A percentile compares a stretch with the other conserved stretches of the same genome.
These are phyloP conservation scores for Mycena vulgaris DNA, from an alignment of 768 basidiomycete genomes.

Conservation along the genomic window DNA sequence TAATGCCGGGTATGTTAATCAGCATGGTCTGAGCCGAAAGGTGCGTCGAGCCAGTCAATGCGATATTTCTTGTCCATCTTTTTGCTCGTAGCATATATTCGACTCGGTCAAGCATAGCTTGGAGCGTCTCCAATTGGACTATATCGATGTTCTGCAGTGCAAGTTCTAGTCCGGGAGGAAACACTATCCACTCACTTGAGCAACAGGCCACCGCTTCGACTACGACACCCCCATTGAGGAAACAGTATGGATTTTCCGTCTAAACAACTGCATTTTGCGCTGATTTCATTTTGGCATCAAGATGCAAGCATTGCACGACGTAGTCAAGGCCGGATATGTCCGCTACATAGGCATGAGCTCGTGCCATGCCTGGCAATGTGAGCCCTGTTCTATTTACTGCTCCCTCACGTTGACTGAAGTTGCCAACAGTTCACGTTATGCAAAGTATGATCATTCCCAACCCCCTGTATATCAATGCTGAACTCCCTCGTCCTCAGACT, in stretches of 20 bases:
- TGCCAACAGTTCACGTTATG: too few relatives aligned
- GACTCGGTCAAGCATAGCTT: constrained; percentile 74
- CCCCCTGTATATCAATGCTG: not conserved
- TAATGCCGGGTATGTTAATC: constrained; percentile 68
- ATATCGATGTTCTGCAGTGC: constrained; percentile 85
- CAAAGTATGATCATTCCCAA: constrained; percentile 59
- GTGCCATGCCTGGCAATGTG: constrained; percentile 71
- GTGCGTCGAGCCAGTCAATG: constrained; percentile 27
- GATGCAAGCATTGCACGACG: constrained; percentile 81
- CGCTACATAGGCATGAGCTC: constrained; percentile 74
- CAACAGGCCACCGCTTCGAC: constrained; percentile 69
- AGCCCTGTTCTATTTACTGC: constrained; percentile 32
- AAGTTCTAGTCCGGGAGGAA: constrained; percentile 47
- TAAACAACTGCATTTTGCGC: not conserved
- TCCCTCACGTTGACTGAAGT: too few relatives aligned
- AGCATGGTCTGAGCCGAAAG: constrained; percentile 64
- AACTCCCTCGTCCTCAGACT: constrained; percentile 55
- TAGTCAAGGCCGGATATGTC: constrained; percentile 76
- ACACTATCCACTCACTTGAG: constrained; percentile 36
- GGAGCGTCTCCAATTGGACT: constrained; percentile 80
- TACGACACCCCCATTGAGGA: constrained; percentile 71
- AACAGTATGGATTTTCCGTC: constrained; percentile 51
- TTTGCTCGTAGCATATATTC: constrained; percentile 73
- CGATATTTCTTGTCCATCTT: constrained; percentile 6
- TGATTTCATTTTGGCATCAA: constrained; percentile 34